These are phyloP conservation scores for Fusarium coffeatum DNA, from an alignment of 2,329 filamentous ascomycete genomes.

Conservation along the genomic window DNA sequence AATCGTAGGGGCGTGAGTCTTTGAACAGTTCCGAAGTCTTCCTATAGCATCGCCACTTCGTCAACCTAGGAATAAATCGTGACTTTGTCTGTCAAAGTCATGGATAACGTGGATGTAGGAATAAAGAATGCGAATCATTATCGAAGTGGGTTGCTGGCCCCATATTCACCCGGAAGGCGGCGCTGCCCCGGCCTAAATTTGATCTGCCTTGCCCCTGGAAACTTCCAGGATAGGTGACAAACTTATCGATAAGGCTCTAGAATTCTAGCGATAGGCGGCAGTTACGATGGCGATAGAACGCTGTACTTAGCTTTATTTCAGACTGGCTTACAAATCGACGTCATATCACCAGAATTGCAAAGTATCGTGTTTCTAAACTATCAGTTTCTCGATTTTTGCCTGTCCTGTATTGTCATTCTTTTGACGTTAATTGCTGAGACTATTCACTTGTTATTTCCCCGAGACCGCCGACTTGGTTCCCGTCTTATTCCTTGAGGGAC, in stretches of 20 bases:
- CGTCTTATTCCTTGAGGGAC: constrained; percentile 14
- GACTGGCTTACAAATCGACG: constrained; percentile 42
- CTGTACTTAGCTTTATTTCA: constrained; percentile 6
- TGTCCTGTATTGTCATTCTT: not conserved
- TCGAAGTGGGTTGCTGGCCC: constrained; percentile 10
- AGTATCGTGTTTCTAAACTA: not conserved
- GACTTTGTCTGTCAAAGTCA: not conserved
- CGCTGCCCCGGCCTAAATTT: constrained; percentile 22
- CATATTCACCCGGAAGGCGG: constrained; percentile 24
- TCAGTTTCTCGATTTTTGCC: constrained; percentile 12
- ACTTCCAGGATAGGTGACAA: not conserved
- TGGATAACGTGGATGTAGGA: not conserved
- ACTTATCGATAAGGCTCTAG: constrained; percentile 25
- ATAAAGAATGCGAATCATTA: not conserved
- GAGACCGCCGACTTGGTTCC: constrained; percentile 18
- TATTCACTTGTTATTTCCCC: constrained; percentile 9
- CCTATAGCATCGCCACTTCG: not conserved
- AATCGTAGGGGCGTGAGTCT: not conserved
- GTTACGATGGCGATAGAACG: not conserved
- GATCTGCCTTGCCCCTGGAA: constrained; percentile 6
- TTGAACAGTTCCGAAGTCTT: not conserved
- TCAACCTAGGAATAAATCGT: not conserved
- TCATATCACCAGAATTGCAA: constrained; percentile 37
- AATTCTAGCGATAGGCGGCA: not conserved
- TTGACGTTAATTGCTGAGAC: not conserved